Base-by-base conservation (phyloP, 164 flowering plant species). In the Aristolochia californica region DNA sequence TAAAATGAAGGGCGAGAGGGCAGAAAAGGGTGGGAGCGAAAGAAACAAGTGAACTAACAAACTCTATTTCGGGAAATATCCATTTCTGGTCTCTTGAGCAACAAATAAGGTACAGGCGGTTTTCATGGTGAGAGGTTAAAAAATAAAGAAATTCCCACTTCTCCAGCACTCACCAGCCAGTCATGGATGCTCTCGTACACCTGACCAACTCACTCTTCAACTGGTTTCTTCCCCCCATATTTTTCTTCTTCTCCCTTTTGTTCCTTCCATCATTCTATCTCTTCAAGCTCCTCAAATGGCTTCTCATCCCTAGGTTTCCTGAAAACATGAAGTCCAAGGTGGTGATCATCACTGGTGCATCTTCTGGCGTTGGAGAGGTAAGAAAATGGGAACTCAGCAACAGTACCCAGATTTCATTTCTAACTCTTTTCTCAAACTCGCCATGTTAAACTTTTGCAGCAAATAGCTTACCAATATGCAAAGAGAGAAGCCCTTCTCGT, bases 401-500 rank as follows among this genome's bases (percentile, higher is more conserved):
- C 34, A 20, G 4, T 5, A 13, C 55, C 13, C 18, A 16, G 17
- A 23, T 0, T 3, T n/a, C 2, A 10, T n/a, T 17, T 13, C 15
- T n/a, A 7, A n/a, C 20, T n/a, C 2, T 13, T 14, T 22, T 23
- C 18, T n/a, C 25, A 12, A 56, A 21, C 16, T 9, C 17, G 30
- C 49, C 14, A 14, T 25, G 8, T 3, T 43, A 2, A 43, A 11
- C 13, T 17, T 67, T 54, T 40, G 24, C 59, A 77, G 83, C 64
- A 77, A 53, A 23, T 82, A 13, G 83, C 87, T 0, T 84, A 87
- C 40, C 80, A 82, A 67, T 84, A 87, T 49, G 88, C 86, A 0
- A 79, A 64, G 58, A 74, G 70, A 59, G 78, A 83, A 34, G 87
- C 91, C 14, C 47, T 65, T 9, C 44, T 87, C 27, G 83, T 61